phyloP scores from a whole-genome alignment of 495 filamentous ascomycete genomes.

The Barbatosphaeria neglecta region DNA sequence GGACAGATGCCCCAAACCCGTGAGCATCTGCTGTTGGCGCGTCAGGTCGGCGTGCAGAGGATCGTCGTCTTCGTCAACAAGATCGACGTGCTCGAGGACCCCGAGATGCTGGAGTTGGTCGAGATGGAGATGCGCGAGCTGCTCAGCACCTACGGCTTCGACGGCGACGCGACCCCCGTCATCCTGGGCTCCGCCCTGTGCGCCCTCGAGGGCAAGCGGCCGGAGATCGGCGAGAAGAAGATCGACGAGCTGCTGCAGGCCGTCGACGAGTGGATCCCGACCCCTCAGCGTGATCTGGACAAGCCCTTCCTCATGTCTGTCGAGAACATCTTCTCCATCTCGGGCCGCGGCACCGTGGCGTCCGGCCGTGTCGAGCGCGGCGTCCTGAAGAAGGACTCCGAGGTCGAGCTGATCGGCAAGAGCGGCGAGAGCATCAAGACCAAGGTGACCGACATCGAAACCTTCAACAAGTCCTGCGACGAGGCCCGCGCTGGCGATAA shows the following conservation, averaged over 20 bases:
- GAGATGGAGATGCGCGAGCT: constrained; percentile 99
- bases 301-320: constrained; percentile 98
- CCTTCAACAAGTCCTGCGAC: constrained; percentile 97
- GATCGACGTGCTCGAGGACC: constrained; percentile 90
- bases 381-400: constrained; percentile 75
- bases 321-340: constrained; percentile 97
- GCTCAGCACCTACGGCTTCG: constrained; percentile 82
- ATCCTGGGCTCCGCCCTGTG: constrained; percentile 92
- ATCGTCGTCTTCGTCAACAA: constrained; percentile 99
- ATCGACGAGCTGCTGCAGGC: constrained; percentile 82
- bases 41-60: constrained; percentile 94
- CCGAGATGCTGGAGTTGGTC: constrained; percentile 98
- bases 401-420: constrained; percentile 90
- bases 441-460: constrained; percentile 98
- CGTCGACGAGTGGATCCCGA: constrained; percentile 94
- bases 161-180: constrained; percentile 95
- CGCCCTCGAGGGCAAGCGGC: constrained; percentile 76
- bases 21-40: constrained; percentile 94
- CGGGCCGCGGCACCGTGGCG: constrained; percentile 91
- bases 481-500: constrained; percentile 92
- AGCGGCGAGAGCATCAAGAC: constrained; percentile 71
- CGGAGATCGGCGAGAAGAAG: constrained; percentile 74
- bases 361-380: constrained; percentile 97
- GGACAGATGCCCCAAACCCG: constrained; percentile 99
- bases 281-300: constrained; percentile 77